Percentiles rank a stretch among this genome's conserved stretches.
Evolutionary conservation across 495 filamentous ascomycete genomes (phyloP).

Genomic region (Podospora anserina): DNA sequence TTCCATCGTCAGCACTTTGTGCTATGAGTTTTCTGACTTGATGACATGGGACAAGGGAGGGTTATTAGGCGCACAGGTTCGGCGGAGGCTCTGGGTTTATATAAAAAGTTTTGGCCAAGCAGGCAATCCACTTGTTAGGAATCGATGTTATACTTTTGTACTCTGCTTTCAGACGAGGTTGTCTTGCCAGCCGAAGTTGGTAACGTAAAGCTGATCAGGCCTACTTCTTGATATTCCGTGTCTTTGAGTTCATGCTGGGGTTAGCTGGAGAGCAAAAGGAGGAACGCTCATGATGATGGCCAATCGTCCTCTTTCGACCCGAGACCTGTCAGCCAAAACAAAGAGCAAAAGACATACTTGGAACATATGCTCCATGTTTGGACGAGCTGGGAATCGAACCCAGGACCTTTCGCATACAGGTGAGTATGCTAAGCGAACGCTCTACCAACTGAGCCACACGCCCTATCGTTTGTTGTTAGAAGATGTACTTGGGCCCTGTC

Average conservation of each 20-base stretch:
- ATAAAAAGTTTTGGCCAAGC: not conserved
- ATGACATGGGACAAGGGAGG: constrained; percentile 14
- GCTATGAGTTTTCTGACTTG: constrained; percentile 26
- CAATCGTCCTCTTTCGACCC: too few relatives aligned
- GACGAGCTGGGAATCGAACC: constrained; percentile 28
- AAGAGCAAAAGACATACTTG: not conserved
- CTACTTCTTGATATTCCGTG: too few relatives aligned
- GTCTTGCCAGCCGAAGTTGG: too few relatives aligned
- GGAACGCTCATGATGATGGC: too few relatives aligned
- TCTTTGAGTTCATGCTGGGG: too few relatives aligned
- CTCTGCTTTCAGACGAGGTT: not conserved
- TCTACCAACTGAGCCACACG: constrained; percentile 29
- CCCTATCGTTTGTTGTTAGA: constrained; percentile 5
- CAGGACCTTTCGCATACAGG: constrained; percentile 24
- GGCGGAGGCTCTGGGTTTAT: not conserved
- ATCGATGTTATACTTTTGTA: not conserved
- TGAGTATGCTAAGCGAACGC: constrained; percentile 23
- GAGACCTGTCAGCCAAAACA: not conserved
- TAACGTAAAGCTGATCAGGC: too few relatives aligned
- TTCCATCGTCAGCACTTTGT: constrained; percentile 21
- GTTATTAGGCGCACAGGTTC: constrained; percentile 8
- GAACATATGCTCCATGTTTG: constrained; percentile 3
- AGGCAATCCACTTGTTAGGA: not conserved
- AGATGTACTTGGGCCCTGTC: not conserved
- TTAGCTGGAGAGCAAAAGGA: too few relatives aligned